Base-by-base conservation (phyloP, 169 alveolate genomes). In the Plasmodium adleri region DNA sequence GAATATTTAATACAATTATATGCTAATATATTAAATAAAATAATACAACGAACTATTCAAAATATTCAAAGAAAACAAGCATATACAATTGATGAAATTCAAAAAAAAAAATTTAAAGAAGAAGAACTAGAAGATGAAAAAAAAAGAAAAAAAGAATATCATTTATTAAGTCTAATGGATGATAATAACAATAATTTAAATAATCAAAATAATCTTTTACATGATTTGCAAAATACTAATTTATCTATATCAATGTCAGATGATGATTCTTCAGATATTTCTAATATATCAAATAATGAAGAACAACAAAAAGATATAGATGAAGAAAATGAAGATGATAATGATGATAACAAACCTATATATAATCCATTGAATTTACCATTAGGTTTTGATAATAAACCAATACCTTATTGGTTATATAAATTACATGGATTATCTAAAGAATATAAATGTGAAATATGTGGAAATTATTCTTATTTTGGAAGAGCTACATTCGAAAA, bases 401-500 rank as follows among this genome's bases (percentile, higher is more conserved):
- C 99, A 13, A 97, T 99, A 56, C 99, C 99, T 8, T 99, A 97
- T 93, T 99, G 99, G 99, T 96, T 99, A 63, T 99, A 98, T 95
- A 99, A 99, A 87, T 95, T 98, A 50, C 99, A 98, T 88, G 99
- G 99, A 3, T 94, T 98, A 62, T 99, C 99, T n/a, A 94, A 97
- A 70, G 99, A 98, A 93, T 98, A 96, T 94, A 98, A 97, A 92
- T 98, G 99, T 78, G 99, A 99, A 92, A 98, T 98, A 26, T 99
- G 99, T 94, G 99, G 99, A 7, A 98, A 99, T 78, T 98, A 98
- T 75, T 96, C 99, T 26, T 99, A 99, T 95, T 99, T 99, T 99
- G 99, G 99, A 3, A 94, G 99, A 90, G 95, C 99, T 72, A 99
- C 99, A 43, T 99, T 98, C 88, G 99, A 99, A 92, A 95, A 98